Conservation (phyloP, 148 eudicot genomes). For the Polygonum maritimum region DNA sequence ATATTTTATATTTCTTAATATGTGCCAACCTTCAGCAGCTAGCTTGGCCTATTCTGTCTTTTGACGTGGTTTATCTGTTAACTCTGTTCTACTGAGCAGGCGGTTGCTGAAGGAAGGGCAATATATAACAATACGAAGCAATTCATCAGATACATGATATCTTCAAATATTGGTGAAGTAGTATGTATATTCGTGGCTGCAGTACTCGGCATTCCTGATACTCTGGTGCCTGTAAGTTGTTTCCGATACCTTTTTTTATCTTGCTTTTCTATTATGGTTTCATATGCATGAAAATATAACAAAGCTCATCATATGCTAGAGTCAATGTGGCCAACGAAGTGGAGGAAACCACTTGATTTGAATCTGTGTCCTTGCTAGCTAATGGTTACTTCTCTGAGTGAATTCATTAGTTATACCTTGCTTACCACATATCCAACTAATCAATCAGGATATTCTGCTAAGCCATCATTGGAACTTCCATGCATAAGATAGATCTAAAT, state of each 20-base stretch:
- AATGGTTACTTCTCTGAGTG: background rate
- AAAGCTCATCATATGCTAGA: slow-evolving; percentile 1
- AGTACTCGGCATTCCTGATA: slow-evolving; percentile 98
- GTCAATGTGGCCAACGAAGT: background rate
- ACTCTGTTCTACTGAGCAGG: slow-evolving; percentile 41
- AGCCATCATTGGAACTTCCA: background rate
- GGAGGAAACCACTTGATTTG: background rate
- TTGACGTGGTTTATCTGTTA: background rate
- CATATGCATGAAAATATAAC: background rate
- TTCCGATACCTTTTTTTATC: background rate
- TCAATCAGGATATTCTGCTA: background rate
- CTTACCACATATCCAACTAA: background rate
- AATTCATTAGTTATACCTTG: background rate
- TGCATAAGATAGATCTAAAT: background rate
- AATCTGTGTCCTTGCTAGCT: background rate
- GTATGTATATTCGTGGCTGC: slow-evolving; percentile 99
- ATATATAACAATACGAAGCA: slow-evolving; percentile 99
- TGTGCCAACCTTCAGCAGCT: background rate
- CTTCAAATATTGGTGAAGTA: slow-evolving; percentile 99
- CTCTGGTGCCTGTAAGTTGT: slow-evolving; percentile 90
- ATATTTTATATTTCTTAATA: background rate
- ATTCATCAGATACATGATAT: slow-evolving; percentile 99
- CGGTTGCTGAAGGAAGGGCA: slow-evolving; percentile 99
- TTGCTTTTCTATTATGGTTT: background rate
- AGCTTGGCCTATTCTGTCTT: background rate